phyloP scores from a whole-genome alignment of 345 rosid genomes.

The Sonneratia alba region DNA sequence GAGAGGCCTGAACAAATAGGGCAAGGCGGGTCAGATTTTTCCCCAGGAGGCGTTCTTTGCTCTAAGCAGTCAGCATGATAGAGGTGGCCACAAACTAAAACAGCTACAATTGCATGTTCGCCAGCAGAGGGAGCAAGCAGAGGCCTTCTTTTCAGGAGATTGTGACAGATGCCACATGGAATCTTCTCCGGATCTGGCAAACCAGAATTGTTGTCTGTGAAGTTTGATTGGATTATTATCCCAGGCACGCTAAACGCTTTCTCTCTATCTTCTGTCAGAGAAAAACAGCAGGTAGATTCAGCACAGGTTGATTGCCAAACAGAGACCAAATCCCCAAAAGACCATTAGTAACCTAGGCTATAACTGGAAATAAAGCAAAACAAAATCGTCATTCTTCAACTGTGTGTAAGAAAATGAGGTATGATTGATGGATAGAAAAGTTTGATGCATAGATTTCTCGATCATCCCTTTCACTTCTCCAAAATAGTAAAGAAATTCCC shows the following conservation, averaged over 20 bases:
- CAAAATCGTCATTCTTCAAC: background rate
- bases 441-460: background rate
- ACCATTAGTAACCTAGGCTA: background rate
- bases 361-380: background rate
- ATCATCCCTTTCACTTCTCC: background rate
- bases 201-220: slow-evolving; percentile 19
- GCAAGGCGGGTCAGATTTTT: slow-evolving; percentile 43
- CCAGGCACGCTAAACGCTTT: slow-evolving; percentile 29
- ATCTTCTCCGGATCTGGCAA: slow-evolving; percentile 28
- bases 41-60: slow-evolving; percentile 31
- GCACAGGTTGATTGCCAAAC: background rate
- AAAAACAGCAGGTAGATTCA: background rate
- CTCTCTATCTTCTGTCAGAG: slow-evolving; percentile 31
- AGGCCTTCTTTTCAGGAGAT: slow-evolving; percentile 37
- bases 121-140: slow-evolving; percentile 24
- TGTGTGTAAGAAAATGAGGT: background rate
- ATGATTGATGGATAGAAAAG: background rate
- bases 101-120: slow-evolving; percentile 41
- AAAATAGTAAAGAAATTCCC: background rate
- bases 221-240: slow-evolving; percentile 35
- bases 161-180: slow-evolving; percentile 49
- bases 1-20: slow-evolving; percentile 29
- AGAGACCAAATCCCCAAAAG: background rate
- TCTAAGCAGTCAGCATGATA: slow-evolving; percentile 63
- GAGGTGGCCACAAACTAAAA: slow-evolving; percentile 55